Conservation (phyloP, 768 basidiomycete species). For the Xerocomus brunneocitrinus region DNA sequence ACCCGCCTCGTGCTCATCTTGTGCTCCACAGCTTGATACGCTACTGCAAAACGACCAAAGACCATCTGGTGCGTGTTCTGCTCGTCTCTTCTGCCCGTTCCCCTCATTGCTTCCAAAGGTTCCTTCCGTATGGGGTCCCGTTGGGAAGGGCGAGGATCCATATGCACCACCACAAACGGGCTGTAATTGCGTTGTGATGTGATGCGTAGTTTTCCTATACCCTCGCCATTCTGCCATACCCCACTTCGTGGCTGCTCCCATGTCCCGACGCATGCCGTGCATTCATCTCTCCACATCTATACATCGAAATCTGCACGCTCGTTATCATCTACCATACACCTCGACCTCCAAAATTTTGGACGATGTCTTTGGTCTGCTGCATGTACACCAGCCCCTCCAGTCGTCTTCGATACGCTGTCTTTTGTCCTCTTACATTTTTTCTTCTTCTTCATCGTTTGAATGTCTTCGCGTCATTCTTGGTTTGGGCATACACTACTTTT, state of each 20-base stretch:
- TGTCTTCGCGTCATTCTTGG: conserved; percentile 13
- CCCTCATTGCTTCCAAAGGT: conserved; percentile 43
- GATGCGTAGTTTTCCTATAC: conserved; percentile 34
- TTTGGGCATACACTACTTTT: conserved; percentile 28
- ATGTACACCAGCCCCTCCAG: conserved; percentile 17
- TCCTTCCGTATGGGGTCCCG: conserved; percentile 91
- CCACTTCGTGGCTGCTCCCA: conserved; percentile 9
- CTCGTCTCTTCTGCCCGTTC: neutral
- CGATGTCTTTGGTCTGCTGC: conserved; percentile 23
- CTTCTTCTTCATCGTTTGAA: conserved; percentile 1
- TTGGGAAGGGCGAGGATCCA: conserved; percentile 87
- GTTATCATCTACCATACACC: conserved; percentile 27
- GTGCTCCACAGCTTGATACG: conserved; percentile 67
- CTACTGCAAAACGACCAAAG: conserved; percentile 91
- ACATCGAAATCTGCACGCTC: conserved; percentile 23
- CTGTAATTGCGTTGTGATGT: conserved; percentile 72
- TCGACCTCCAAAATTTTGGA: conserved; percentile 25
- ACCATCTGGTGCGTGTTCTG: conserved; percentile 65
- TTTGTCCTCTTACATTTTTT: neutral
- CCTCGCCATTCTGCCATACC: conserved; percentile 32
- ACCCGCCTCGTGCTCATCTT: conserved; percentile 1
- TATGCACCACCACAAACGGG: conserved; percentile 79
- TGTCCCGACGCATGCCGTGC: conserved; percentile 12
- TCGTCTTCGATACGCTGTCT: conserved; percentile 8
- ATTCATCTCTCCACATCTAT: conserved; percentile 21